Percentiles rank a stretch among this genome's conserved stretches.
Conservation (phyloP, 495 filamentous ascomycete species). For the Collariella sp. region DNA sequence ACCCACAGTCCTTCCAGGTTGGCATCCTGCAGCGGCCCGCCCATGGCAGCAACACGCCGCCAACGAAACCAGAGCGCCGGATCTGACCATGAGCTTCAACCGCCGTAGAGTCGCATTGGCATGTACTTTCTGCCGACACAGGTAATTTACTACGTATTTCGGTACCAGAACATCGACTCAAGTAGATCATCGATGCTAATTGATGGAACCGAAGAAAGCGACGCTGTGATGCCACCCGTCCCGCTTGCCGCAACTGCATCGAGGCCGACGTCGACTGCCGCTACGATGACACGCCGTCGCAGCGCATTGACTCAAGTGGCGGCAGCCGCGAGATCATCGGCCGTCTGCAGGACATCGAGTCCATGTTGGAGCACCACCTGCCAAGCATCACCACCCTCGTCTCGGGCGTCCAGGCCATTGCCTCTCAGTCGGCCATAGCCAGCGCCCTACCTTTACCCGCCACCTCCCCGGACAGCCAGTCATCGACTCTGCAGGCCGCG, state of each 20-base stretch:
- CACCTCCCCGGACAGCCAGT: not conserved
- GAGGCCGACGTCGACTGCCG: conserved; percentile 4
- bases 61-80: too few species aligned
- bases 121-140: not conserved
- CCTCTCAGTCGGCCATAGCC: not conserved
- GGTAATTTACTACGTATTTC: too few species aligned
- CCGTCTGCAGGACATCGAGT: not conserved
- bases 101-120: not conserved
- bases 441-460: not conserved
- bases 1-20: not conserved
- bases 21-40: not conserved
- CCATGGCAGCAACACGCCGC: not conserved
- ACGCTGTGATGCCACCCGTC: not conserved
- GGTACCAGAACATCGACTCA: too few species aligned
- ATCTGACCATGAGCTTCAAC: conserved; percentile 3
- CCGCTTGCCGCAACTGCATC: not conserved
- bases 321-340: not conserved
- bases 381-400: not conserved
- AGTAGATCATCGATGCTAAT: too few species aligned
- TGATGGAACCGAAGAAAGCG: too few species aligned
- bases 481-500: not conserved
- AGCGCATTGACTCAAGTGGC: conserved; percentile 1
- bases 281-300: conserved; percentile 1
- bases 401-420: conserved; percentile 1
- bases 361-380: conserved; percentile 1